These are phyloP conservation scores for Gossypium anomalum DNA, from an alignment of 345 rosid genomes.

Conservation along the genomic window DNA sequence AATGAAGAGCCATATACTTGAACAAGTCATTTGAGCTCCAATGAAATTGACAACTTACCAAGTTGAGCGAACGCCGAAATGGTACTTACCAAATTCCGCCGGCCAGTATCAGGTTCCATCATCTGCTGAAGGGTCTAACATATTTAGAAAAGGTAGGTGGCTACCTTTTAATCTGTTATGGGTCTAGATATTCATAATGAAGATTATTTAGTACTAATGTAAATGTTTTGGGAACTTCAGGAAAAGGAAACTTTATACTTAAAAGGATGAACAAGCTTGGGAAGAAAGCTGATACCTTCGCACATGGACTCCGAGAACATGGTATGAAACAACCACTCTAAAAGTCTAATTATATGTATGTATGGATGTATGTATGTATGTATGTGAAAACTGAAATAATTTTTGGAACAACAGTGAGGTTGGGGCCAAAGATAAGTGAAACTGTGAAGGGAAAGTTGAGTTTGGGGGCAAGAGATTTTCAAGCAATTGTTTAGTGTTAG, in stretches of 20 bases:
- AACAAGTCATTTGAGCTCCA: conserved; percentile 26
- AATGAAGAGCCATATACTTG: conserved; percentile 5
- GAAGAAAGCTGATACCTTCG: conserved; percentile 45
- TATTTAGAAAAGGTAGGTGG: conserved; percentile 33
- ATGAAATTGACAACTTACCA: conserved; percentile 19
- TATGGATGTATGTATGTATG: background rate
- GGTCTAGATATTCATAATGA: background rate
- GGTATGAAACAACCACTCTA: conserved; percentile 19
- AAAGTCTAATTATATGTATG: background rate
- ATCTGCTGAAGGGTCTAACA: conserved; percentile 18
- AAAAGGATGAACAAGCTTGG: conserved; percentile 42
- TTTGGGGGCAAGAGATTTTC: conserved; percentile 38
- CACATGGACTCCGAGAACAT: conserved; percentile 48
- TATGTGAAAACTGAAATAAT: background rate
- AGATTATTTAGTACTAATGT: conserved; percentile 2
- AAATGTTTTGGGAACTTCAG: conserved; percentile 23
- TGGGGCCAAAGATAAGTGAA: conserved; percentile 50
- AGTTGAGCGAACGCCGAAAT: conserved; percentile 31
- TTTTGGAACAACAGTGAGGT: conserved; percentile 28
- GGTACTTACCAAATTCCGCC: conserved; percentile 13
- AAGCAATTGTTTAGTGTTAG: conserved; percentile 34
- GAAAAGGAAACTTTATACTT: conserved; percentile 27
- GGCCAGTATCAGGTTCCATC: background rate
- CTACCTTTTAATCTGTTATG: background rate
- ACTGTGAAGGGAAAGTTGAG: conserved; percentile 38